phyloP scores from a whole-genome alignment of 1,139 yeast genomes.

The Sugiyamaella pinicola region DNA sequence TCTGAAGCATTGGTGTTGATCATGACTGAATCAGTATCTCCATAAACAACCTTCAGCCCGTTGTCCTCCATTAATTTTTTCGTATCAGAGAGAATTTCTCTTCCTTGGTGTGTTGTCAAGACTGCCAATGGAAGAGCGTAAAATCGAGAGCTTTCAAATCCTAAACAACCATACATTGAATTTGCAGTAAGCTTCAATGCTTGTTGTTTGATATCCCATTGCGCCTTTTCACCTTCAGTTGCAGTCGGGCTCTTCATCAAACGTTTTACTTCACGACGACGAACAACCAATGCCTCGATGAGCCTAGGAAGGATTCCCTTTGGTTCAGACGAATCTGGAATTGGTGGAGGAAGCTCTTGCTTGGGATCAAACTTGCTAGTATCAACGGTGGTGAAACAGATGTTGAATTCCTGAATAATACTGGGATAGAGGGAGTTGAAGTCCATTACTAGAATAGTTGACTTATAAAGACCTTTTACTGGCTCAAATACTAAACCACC shows the following conservation, averaged over 20 bases:
- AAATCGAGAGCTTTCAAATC: slow-evolving; percentile 87
- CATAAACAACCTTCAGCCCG: slow-evolving; percentile 86
- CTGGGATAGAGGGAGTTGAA: slow-evolving; percentile 97
- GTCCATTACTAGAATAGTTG: slow-evolving; percentile 92
- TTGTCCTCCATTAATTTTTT: slow-evolving; percentile 87
- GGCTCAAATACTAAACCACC: slow-evolving; percentile 99
- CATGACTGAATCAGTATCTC: slow-evolving; percentile 99
- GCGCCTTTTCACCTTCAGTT: slow-evolving; percentile 58
- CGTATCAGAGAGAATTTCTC: slow-evolving; percentile 93
- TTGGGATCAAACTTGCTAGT: slow-evolving; percentile 54
- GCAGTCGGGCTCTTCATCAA: slow-evolving; percentile 75
- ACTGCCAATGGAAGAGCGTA: slow-evolving; percentile 96
- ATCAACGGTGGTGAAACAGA: slow-evolving; percentile 94
- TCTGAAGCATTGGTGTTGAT: slow-evolving; percentile 82
- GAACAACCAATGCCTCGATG: slow-evolving; percentile 77
- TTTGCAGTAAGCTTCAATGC: slow-evolving; percentile 96
- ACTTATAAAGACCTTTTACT: slow-evolving; percentile 89
- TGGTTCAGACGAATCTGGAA: slow-evolving; percentile 60
- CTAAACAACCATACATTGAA: slow-evolving; percentile 99
- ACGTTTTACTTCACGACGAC: slow-evolving; percentile 92
- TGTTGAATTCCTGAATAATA: slow-evolving; percentile 94
- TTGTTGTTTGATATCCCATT: slow-evolving; percentile 90
- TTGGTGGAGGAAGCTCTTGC: slow-evolving; percentile 69
- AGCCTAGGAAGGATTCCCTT: slow-evolving; percentile 88
- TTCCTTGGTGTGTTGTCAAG: slow-evolving; percentile 92